Evolutionary conservation across 768 basidiomycete genomes (phyloP), one percentile per base, ranked within the genome.

Genomic region (Mrakia frigida): DNA sequence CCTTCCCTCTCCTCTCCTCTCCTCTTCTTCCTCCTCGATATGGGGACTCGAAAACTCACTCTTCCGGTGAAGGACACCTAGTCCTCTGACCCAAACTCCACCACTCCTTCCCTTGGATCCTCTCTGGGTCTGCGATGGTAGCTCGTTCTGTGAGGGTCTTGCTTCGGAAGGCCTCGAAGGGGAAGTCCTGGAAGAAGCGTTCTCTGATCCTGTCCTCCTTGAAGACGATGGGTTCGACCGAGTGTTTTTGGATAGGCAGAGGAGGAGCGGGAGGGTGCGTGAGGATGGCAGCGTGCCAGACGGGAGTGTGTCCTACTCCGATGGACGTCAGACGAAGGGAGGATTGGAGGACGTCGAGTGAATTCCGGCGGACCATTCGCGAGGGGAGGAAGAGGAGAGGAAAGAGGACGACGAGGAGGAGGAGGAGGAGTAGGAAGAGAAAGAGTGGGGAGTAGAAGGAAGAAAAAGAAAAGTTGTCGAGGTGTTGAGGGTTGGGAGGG

Each of bases 151-250:
- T 88, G 71, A 99, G 82, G 16, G 88, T 89, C 13, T 86, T 86
- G 2, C 93, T 89, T 60, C 95, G 87, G 84, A 95, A 92, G 2
- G 93, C 91, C 84, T 99, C 95, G 81, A 97, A 97, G 10, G 97
- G 94, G 82, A 97, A 95, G 85, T 99, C 97, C 59, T 86, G 86
- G 86, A 95, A 98, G 86, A 99, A 98, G 82, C 92, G 92, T 74
- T 89, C 86, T 50, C 97, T 89, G 76, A 98, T 85, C 78, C 88
- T 86, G 83, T 99, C 97, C 82, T 96, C 93, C 56, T 91, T 76
- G 82, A 94, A 97, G 73, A 86, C 85, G 70, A 98, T 43, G 3
- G 67, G 14, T 11, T 25, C 7, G 6, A 65, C 65, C 28, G 73
- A 69, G 65, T 39, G 35, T 41, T 70, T 71, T 65, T 25, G 10